Conservation (phyloP, 169 alveolate species). For the Eimeria praecox region DNA sequence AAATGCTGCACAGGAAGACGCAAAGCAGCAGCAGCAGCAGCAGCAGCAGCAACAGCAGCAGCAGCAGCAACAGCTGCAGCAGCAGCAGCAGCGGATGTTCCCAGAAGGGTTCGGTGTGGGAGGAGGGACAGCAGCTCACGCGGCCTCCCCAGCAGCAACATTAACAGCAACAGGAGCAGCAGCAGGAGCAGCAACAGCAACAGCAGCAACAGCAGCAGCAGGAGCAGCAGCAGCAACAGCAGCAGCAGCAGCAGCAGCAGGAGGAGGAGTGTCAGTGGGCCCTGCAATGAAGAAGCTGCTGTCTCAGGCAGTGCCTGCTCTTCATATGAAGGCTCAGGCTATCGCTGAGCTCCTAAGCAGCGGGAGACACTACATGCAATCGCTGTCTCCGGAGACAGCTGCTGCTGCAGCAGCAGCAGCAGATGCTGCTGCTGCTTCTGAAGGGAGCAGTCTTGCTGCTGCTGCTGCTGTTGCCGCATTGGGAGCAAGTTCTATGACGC, state of each 20-base stretch:
- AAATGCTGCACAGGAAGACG: neutral
- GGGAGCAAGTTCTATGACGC: neutral
- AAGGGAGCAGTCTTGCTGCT: neutral
- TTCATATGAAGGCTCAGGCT: conserved; percentile 57
- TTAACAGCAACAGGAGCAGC: neutral
- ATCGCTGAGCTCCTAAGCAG: conserved; percentile 26
- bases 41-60: conserved; percentile 34
- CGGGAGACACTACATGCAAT: conserved; percentile 41
- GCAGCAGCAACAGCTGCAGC: neutral
- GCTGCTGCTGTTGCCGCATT: neutral
- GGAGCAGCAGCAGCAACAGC: conserved; percentile 30
- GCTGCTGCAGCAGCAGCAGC: conserved; percentile 46
- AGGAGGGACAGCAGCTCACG: neutral
- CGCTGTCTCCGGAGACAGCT: neutral
- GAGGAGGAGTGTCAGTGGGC: neutral
- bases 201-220: conserved; percentile 20
- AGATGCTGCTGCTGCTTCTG: neutral
- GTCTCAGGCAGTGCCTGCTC: conserved; percentile 45
- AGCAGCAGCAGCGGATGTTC: neutral
- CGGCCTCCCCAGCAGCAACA: neutral
- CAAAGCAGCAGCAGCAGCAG: conserved; percentile 32
- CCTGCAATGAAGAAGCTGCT: conserved; percentile 17
- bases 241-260: conserved; percentile 47
- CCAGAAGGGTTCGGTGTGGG: neutral
- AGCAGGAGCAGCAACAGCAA: conserved; percentile 21